phyloP scores from a whole-genome alignment of 495 filamentous ascomycete species.

The Physcia stellaris region DNA sequence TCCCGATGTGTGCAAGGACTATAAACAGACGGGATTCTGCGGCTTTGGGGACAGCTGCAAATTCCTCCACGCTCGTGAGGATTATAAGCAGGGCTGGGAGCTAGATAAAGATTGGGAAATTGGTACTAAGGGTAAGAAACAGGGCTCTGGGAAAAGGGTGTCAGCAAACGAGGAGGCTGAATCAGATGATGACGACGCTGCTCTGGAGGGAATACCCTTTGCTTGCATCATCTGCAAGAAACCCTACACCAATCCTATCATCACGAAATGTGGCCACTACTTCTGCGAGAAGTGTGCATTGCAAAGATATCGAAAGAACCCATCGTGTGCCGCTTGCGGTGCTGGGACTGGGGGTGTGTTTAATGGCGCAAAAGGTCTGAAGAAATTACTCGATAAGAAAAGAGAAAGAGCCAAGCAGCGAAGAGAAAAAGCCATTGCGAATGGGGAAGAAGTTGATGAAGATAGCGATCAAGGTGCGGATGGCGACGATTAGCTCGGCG shows the following conservation, averaged over 20 bases:
- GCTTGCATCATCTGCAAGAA: conserved; percentile 86
- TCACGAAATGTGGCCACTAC: conserved; percentile 89
- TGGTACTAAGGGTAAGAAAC: conserved; percentile 42
- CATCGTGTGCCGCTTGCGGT: conserved; percentile 74
- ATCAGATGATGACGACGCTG: conserved; percentile 58
- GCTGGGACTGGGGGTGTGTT: conserved; percentile 79
- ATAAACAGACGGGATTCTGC: conserved; percentile 77
- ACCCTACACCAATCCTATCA: conserved; percentile 65
- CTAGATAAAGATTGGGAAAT: conserved; percentile 89
- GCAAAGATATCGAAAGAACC: conserved; percentile 66
- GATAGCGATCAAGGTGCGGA: conserved; percentile 43
- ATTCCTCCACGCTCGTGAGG: conserved; percentile 73
- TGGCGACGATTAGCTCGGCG: too few species aligned
- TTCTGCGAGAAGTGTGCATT: conserved; percentile 88
- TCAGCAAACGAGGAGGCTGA: conserved; percentile 32
- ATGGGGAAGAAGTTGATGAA: conserved; percentile 53
- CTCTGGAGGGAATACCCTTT: conserved; percentile 83
- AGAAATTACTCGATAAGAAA: conserved; percentile 74
- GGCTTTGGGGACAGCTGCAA: conserved; percentile 72
- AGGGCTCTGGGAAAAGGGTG: conserved; percentile 43
- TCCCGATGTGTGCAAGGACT: conserved; percentile 94
- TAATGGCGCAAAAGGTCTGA: conserved; percentile 73
- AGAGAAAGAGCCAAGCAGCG: conserved; percentile 51
- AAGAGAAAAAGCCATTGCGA: conserved; percentile 55
- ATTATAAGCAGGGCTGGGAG: conserved; percentile 91